phyloP scores from a whole-genome alignment of 805 yeast genomes.

The Ogataea polymorpha region DNA sequence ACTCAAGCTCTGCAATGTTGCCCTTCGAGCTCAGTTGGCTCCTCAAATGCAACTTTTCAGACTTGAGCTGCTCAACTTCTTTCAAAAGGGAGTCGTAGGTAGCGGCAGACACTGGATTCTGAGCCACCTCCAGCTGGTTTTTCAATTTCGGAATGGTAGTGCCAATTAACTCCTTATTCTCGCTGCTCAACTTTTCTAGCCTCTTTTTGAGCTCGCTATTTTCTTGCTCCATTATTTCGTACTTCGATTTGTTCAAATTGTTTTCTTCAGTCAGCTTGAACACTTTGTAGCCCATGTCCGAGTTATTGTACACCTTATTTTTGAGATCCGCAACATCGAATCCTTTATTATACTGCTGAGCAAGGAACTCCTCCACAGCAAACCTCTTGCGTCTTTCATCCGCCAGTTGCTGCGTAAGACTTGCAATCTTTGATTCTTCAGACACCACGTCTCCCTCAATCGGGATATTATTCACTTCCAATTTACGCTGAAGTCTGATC shows the following conservation, averaged over 20 bases:
- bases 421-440: constrained; percentile 43
- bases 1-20: constrained; percentile 22
- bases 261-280: constrained; percentile 46
- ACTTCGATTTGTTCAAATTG: constrained; percentile 44
- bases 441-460: constrained; percentile 34
- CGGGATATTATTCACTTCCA: constrained; percentile 20
- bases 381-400: constrained; percentile 65
- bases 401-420: constrained; percentile 53
- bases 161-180: constrained; percentile 41
- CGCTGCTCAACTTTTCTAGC: constrained; percentile 38
- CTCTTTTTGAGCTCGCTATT: constrained; percentile 37
- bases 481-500: constrained; percentile 49
- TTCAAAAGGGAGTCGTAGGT: constrained; percentile 17
- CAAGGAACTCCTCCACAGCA: constrained; percentile 68
- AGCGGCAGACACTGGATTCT: constrained; percentile 16
- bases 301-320: constrained; percentile 54
- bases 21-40: constrained; percentile 29
- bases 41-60: constrained; percentile 33
- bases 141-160: constrained; percentile 45
- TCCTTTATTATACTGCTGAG: constrained; percentile 43
- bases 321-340: constrained; percentile 46
- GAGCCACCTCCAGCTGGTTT: constrained; percentile 37
- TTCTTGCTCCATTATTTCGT: constrained; percentile 38
- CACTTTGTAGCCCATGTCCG: constrained; percentile 47
- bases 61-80: constrained; percentile 28